phyloP scores from a whole-genome alignment of 345 rosid species.

The Toxicodendron radicans region DNA sequence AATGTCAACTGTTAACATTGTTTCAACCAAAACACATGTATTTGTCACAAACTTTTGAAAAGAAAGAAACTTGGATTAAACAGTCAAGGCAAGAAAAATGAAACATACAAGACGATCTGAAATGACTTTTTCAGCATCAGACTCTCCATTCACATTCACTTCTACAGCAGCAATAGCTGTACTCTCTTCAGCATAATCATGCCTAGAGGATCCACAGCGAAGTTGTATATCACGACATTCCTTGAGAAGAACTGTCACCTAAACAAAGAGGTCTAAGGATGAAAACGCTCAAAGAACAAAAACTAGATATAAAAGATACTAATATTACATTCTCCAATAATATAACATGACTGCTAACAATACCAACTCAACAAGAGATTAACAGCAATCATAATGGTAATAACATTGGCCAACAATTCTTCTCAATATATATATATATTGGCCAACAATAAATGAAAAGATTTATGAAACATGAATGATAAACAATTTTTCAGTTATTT shows the following conservation, averaged over 20 bases:
- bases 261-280: slow-evolving; percentile 9
- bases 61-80: slow-evolving; percentile 15
- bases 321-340: neutral
- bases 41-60: slow-evolving; percentile 11
- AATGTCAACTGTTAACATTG: slow-evolving; percentile 64
- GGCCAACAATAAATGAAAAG: too few relatives aligned
- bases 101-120: slow-evolving; percentile 72
- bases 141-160: slow-evolving; percentile 44
- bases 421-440: too few relatives aligned
- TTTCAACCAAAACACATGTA: slow-evolving; percentile 27
- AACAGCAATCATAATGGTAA: neutral
- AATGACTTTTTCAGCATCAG: slow-evolving; percentile 68
- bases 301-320: neutral
- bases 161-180: slow-evolving; percentile 41
- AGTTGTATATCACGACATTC: slow-evolving; percentile 95
- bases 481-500: too few relatives aligned
- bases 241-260: slow-evolving; percentile 92
- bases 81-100: slow-evolving; percentile 3
- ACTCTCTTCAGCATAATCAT: slow-evolving; percentile 44
- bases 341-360: too few relatives aligned
- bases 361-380: too few relatives aligned
- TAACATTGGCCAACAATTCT: too few relatives aligned
- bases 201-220: slow-evolving; percentile 65
- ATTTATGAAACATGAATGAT: too few relatives aligned
- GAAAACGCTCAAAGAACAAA: neutral